These are phyloP conservation scores for Rhizoctonia solani DNA, from an alignment of 1,284 basidiomycete species.

Conservation along the genomic window DNA sequence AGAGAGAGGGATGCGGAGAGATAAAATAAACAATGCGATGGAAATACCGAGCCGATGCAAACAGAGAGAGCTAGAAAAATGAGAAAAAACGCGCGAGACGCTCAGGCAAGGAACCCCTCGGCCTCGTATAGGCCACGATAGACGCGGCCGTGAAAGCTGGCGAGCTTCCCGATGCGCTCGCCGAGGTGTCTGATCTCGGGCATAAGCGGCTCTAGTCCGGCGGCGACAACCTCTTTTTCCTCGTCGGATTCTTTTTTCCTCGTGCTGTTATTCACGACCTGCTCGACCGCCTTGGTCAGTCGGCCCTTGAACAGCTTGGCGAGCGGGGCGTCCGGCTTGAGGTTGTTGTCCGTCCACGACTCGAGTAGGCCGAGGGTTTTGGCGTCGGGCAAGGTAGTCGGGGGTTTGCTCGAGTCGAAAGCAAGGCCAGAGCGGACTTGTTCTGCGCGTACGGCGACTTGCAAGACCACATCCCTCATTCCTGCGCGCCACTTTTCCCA, in stretches of 20 bases:
- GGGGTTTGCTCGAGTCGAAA: background rate
- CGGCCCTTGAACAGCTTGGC: constrained; percentile 62
- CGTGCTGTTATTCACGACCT: constrained; percentile 60
- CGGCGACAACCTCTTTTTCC: constrained; percentile 44
- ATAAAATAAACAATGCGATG: background rate
- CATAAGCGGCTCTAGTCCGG: constrained; percentile 69
- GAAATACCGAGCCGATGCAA: background rate
- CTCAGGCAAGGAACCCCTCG: constrained; percentile 54
- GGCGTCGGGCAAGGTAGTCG: constrained; percentile 17
- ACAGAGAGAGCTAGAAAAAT: background rate
- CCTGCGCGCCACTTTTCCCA: constrained; percentile 53
- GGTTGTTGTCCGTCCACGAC: constrained; percentile 35
- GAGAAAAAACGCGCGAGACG: background rate
- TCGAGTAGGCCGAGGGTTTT: constrained; percentile 35
- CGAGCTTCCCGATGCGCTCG: constrained; percentile 69
- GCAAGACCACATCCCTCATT: constrained; percentile 65
- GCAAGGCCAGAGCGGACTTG: constrained; percentile 46
- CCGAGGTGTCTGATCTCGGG: constrained; percentile 69
- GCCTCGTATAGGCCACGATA: constrained; percentile 74
- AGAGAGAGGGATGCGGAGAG: too few relatives aligned
- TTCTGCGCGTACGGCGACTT: constrained; percentile 65
- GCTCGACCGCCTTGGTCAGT: constrained; percentile 66
- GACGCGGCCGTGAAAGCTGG: constrained; percentile 70
- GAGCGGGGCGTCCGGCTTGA: constrained; percentile 53
- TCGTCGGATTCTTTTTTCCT: constrained; percentile 39